Conservation (phyloP, 1,284 basidiomycete species). For the Ceratobasidium sp. region DNA sequence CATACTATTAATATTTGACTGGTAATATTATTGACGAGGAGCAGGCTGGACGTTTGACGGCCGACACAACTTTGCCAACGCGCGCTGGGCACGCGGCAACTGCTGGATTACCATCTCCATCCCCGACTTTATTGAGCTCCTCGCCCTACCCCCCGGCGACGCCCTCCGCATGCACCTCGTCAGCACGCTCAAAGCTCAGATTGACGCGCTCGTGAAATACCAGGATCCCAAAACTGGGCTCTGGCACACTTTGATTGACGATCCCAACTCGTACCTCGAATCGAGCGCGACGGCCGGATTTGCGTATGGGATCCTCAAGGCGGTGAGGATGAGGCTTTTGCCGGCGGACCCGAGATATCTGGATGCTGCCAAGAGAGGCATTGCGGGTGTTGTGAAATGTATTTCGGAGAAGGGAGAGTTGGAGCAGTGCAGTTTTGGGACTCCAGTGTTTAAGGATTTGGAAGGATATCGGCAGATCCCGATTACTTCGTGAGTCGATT, state of each 20-base stretch:
- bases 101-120: slow-evolving; percentile 70
- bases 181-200: slow-evolving; percentile 59
- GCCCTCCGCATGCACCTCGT: slow-evolving; percentile 60
- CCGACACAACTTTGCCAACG: slow-evolving; percentile 61
- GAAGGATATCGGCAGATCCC: slow-evolving; percentile 64
- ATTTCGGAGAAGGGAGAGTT: slow-evolving; percentile 63
- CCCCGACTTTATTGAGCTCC: slow-evolving; percentile 66
- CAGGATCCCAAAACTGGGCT: slow-evolving; percentile 62
- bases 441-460: slow-evolving; percentile 62
- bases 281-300: slow-evolving; percentile 67
- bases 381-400: slow-evolving; percentile 61
- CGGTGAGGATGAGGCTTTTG: slow-evolving; percentile 59
- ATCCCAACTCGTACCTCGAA: slow-evolving; percentile 65
- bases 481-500: slow-evolving; percentile 54
- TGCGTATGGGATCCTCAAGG: slow-evolving; percentile 65
- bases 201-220: slow-evolving; percentile 60
- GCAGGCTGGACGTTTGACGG: slow-evolving; percentile 62
- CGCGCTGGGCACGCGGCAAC: slow-evolving; percentile 69
- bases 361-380: slow-evolving; percentile 58
- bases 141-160: slow-evolving; percentile 56
- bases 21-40: slow-evolving; percentile 47
- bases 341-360: slow-evolving; percentile 59
- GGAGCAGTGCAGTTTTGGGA: slow-evolving; percentile 64
- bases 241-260: slow-evolving; percentile 69
- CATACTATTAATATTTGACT: slow-evolving; percentile 42